Percentiles rank a stretch among this genome's conserved stretches.
phyloP scores from a whole-genome alignment of 2,329 filamentous ascomycete genomes.

The Paradendryphiella salina region DNA sequence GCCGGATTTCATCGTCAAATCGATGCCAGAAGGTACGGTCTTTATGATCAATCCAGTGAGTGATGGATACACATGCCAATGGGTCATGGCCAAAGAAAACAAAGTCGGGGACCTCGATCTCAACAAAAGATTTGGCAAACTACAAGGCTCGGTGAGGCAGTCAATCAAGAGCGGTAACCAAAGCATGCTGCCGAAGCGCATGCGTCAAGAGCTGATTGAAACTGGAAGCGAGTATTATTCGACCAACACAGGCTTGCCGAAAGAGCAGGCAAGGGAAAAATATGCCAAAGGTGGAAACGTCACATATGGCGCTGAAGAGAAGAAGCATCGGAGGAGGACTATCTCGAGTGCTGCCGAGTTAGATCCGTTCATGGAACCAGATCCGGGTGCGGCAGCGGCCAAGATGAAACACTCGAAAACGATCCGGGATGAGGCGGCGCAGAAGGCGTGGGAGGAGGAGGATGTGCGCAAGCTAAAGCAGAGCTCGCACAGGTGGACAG shows the following conservation, averaged over 20 bases:
- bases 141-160: conserved; percentile 18
- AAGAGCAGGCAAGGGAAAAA: neutral
- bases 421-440: neutral
- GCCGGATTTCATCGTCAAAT: conserved; percentile 37
- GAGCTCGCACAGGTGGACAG: too few species aligned
- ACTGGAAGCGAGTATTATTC: conserved; percentile 8
- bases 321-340: neutral
- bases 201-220: conserved; percentile 10
- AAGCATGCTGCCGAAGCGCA: conserved; percentile 13
- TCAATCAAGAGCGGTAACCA: conserved; percentile 14
- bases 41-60: conserved; percentile 28
- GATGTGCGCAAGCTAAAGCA: too few species aligned
- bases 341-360: neutral
- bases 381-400: neutral
- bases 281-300: neutral
- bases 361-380: neutral
- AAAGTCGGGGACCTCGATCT: neutral
- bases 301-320: conserved; percentile 8
- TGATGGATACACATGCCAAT: conserved; percentile 31
- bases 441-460: too few species aligned
- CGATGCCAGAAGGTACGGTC: conserved; percentile 31
- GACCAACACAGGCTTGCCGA: conserved; percentile 10
- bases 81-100: conserved; percentile 20
- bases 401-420: neutral
- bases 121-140: conserved; percentile 15